These are phyloP conservation scores for Phellopilus nigrolimitatus DNA, from an alignment of 1,284 basidiomycete species.

Conservation along the genomic window DNA sequence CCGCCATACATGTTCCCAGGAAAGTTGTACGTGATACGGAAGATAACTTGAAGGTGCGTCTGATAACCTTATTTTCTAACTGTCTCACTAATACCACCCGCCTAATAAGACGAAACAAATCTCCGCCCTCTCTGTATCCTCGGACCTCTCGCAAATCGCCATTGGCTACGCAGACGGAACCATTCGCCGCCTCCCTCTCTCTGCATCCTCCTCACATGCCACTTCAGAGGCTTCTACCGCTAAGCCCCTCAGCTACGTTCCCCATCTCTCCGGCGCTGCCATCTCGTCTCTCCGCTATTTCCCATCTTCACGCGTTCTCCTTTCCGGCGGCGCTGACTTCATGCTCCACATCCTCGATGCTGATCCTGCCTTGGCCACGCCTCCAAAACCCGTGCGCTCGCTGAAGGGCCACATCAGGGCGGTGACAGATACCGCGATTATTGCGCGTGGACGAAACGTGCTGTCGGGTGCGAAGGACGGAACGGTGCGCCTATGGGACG, in stretches of 20 bases:
- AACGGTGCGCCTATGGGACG: constrained; percentile 73
- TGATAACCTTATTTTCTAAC: neutral
- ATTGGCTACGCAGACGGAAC: constrained; percentile 40
- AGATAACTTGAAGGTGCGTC: constrained; percentile 36
- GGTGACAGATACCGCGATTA: constrained; percentile 54
- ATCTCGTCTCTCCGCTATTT: constrained; percentile 56
- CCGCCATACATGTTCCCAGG: constrained; percentile 39
- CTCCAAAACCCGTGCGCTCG: constrained; percentile 45
- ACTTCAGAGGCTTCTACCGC: neutral
- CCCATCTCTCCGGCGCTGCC: constrained; percentile 45
- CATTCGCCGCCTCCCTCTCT: constrained; percentile 15
- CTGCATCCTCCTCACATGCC: constrained; percentile 6
- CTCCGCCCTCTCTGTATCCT: constrained; percentile 57
- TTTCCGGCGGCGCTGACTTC: constrained; percentile 62
- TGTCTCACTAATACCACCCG: constrained; percentile 19
- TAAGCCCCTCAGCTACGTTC: constrained; percentile 27
- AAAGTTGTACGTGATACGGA: constrained; percentile 44
- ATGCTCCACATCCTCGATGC: constrained; percentile 57
- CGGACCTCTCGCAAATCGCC: constrained; percentile 52
- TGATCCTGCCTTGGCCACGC: constrained; percentile 32
- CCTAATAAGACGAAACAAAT: constrained; percentile 47
- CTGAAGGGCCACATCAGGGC: constrained; percentile 67
- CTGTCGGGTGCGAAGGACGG: constrained; percentile 63
- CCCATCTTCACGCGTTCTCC: constrained; percentile 58
- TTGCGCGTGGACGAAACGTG: constrained; percentile 61